phyloP scores from a whole-genome alignment of 495 filamentous ascomycete genomes.

The Cairneyella variabilis region DNA sequence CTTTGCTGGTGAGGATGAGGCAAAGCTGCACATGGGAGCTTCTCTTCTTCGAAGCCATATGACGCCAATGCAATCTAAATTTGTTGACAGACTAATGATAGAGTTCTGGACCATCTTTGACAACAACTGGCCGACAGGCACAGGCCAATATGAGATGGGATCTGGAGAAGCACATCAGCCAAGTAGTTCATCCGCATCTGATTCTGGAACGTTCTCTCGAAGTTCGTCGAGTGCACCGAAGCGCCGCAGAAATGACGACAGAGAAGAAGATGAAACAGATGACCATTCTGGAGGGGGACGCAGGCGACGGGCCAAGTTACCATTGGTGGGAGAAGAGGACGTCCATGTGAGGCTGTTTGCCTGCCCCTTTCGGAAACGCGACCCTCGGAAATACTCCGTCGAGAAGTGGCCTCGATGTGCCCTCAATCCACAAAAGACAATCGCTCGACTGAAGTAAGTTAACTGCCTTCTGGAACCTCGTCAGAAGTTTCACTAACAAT shows the following conservation, averaged over 20 bases:
- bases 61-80: background rate
- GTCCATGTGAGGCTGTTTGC: conserved; percentile 3
- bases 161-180: too few species aligned
- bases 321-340: background rate
- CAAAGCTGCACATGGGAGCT: background rate
- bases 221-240: too few species aligned
- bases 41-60: background rate
- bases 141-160: too few species aligned
- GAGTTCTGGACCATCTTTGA: too few species aligned
- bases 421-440: background rate
- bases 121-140: too few species aligned
- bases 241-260: too few species aligned
- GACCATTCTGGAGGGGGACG: too few species aligned
- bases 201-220: too few species aligned
- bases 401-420: background rate
- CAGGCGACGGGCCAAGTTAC: too few species aligned
- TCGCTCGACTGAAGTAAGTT: conserved; percentile 13
- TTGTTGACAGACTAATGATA: too few species aligned
- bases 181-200: too few species aligned
- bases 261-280: too few species aligned
- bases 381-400: conserved; percentile 2
- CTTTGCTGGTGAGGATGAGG: background rate
- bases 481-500: background rate
- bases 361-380: conserved; percentile 11
- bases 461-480: background rate